Percentiles rank a stretch among this genome's conserved stretches.
Evolutionary conservation across 768 basidiomycete species (phyloP).

Genomic region (Sarcomyxa edulis): DNA sequence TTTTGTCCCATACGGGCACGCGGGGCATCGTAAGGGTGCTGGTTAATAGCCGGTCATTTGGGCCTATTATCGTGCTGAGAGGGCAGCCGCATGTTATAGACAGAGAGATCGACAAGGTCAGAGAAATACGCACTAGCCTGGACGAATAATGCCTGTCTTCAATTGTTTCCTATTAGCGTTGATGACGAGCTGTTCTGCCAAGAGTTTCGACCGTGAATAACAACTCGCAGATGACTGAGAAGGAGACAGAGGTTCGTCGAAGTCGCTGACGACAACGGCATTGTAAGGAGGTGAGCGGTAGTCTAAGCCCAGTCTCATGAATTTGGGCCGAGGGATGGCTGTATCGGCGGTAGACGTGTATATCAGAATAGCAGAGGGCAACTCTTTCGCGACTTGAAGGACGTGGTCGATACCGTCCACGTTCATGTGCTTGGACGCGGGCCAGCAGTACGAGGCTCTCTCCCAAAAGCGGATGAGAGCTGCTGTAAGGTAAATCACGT

Average conservation of each 20-base stretch:
- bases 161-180: conserved; percentile 45
- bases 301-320: conserved; percentile 21
- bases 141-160: conserved; percentile 34
- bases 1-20: conserved; percentile 24
- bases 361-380: conserved; percentile 36
- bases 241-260: conserved; percentile 40
- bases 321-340: conserved; percentile 34
- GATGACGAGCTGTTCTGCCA: conserved; percentile 50
- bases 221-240: conserved; percentile 34
- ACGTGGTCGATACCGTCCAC: conserved; percentile 44
- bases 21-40: conserved; percentile 24
- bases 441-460: conserved; percentile 33
- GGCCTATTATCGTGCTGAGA: conserved; percentile 28
- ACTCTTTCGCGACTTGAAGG: conserved; percentile 34
- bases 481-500: conserved; percentile 54
- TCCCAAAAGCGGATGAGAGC: conserved; percentile 56
- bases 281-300: conserved; percentile 7
- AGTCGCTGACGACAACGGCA: conserved; percentile 32
- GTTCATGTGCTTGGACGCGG: conserved; percentile 43
- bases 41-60: conserved; percentile 24
- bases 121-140: conserved; percentile 21
- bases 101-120: too few species aligned
- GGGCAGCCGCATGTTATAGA: too few species aligned
- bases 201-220: conserved; percentile 51
- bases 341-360: conserved; percentile 42